Percentiles rank a stretch among this genome's conserved stretches.
Conservation (phyloP, 202 grass and related monocot species). For the Cymbopogon flexuosus region DNA sequence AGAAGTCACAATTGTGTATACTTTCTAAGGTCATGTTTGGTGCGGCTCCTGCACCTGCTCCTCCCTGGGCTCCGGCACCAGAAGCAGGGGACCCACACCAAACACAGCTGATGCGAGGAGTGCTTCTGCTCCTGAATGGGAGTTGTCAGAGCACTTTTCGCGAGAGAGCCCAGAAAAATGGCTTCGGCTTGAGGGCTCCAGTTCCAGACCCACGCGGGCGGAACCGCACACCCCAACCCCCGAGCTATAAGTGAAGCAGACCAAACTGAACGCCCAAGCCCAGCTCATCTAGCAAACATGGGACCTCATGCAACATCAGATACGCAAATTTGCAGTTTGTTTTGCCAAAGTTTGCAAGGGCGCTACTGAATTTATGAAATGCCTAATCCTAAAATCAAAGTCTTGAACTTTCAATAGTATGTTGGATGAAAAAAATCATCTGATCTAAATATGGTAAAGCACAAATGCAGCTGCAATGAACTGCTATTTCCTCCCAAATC, state of each 20-base stretch:
- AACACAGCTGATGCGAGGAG: not conserved
- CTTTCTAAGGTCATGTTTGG: not conserved
- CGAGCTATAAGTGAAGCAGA: not conserved
- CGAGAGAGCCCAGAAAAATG: not conserved
- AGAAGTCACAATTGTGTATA: not conserved
- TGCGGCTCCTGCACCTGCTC: not conserved
- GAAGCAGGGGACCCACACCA: not conserved
- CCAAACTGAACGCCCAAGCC: not conserved
- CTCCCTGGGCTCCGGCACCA: not conserved
- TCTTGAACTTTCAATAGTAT: not conserved
- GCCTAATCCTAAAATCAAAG: not conserved
- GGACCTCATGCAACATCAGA: not conserved
- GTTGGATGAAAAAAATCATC: not conserved
- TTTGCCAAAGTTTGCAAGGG: not conserved
- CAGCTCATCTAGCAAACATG: not conserved
- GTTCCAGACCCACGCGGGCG: no score
- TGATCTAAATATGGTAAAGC: not conserved
- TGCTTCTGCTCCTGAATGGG: not conserved
- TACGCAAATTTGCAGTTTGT: not conserved
- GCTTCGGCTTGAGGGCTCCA: no score
- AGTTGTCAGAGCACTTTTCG: not conserved
- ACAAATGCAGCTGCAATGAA: not conserved
- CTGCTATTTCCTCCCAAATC: not conserved
- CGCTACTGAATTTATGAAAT: not conserved
- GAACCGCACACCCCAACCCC: no score